Evolutionary conservation across 2,329 filamentous ascomycete genomes (phyloP), one percentile per base, ranked within the genome.

Genomic region (Alternaria sp.): DNA sequence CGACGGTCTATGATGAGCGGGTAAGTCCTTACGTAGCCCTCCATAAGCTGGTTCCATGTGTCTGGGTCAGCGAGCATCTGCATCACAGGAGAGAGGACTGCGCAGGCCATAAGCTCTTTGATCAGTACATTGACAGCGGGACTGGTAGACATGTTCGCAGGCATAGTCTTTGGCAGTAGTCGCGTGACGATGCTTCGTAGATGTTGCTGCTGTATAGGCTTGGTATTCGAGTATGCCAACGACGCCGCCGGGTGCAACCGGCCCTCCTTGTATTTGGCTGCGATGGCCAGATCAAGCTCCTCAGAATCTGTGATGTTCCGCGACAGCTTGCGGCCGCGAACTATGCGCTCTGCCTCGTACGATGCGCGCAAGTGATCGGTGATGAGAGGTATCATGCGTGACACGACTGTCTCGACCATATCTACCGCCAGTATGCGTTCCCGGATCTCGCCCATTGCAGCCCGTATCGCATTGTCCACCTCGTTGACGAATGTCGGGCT

Each of bases 1-100:
- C 25, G 17, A 36, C 11, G 4, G 21, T 45, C 12, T n/a, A 50
- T n/a, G 4, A 23, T 9, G 36, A 5, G 26, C 68, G 81, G 36
- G 21, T 8, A 23, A 36, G 21, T 30, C 53, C 77, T 72, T 71
- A 79, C 90, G 80, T 91, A 93, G 59, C 90, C 94, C 80, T 98
- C 95, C 86, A 98, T 93, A 63, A 97, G 81, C 79, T 97, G 94
- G 74, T 99, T 98, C 95, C 95, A 99, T 9, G 91, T 97, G 81
- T 99, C 96, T 1, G 96, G 94, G 71, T 99, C 95, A 6, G 92
- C 88, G 17, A 99, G 83, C 65, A 93, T 84, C 72, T 91, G 89
- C 76, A 97, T 85, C 21, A 96, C 83, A 1, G 96, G 96, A 45
- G 89, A 90, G 40, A 99, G 83, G 43, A 99, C 90, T n/a, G 93